Evolutionary conservation across 2,329 filamentous ascomycete species (phyloP), one percentile per base, ranked within the genome.

Genomic region (Fusarium liriodendri): DNA sequence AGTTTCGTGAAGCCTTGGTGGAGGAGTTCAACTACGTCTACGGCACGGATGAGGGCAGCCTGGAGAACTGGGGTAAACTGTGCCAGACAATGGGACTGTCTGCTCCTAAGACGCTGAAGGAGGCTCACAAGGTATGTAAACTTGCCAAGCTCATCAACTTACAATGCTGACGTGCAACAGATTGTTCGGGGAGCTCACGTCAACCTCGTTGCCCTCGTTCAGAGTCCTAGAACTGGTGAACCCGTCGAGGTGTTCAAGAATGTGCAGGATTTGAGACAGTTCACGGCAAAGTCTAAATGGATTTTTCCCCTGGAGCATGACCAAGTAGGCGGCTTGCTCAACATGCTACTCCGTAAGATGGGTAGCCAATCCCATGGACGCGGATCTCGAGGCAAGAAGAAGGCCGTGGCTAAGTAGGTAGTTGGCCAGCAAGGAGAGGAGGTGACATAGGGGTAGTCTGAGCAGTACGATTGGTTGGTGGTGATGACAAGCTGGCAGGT

Each of bases 271-370:
- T 32, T 75, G 14, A 59, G 55, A 8, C 4, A 55, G 1, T 75
- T 72, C 52, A 70, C 66, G 3, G 5, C 54, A 20, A 14, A 22
- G 10, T 25, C 25, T 2, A 16, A 18, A 0, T 72, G 65, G 38
- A 33, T 37, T 11, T 72, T 74, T 14, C 66, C 66, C 18, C 74
- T 47, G n/a, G 7, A 63, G 5, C 16, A 45, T 4, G 62, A 66
- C 7, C n/a, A 68, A 27, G 57, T 38, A 3, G 64, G 69, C 1
- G 67, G 65, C 2, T 20, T 75, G 8, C 47, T 73, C 45, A 65
- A 64, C 8, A 64, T 60, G 64, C 38, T 76, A 6, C 67, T 75
- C 33, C 65, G 67, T 3, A 61, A 75, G 60, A 69, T 76, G 18
- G 14, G 50, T 54, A 6, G 18, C 11, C 18, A 13, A 11, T 32